Evolutionary conservation across 75 land plant species (phyloP), one percentile per base, ranked within the genome.

Genomic region (Selaginella moellendorffii): DNA sequence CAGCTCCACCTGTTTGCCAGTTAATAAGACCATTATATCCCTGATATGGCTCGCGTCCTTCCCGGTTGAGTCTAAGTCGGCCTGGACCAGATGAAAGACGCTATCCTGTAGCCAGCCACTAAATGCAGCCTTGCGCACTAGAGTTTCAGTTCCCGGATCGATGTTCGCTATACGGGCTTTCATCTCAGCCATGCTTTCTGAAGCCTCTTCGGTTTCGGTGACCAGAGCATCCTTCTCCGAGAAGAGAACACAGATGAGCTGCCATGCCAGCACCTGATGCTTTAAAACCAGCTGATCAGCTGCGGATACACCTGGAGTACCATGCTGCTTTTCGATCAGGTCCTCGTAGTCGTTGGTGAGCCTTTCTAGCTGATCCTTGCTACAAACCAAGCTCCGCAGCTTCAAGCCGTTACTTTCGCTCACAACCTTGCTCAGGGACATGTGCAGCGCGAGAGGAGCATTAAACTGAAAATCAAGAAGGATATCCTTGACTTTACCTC

Each of bases 31-130:
- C 52, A 86, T 82, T 29, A 95, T 74, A n/a, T 88, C 91, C 63
- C 79, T 72, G 52, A 95, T 64, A 53, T 88, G 74, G 64, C 63
- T 68, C 0, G 70, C 67, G 1, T 80, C 82, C 54, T 76, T 62
- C 10, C 10, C 46, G 21, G 79, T 62, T n/a, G n/a, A n/a, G 53
- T 79, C 69, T 29, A 95, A 54, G 24, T 89, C 90, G 27, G 78
- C 77, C 59, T 95, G 83, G 23, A 95, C 90, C 24, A 81, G 78
- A 53, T 81, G 81, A 28, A 67, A 72, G 19, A 95, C 91, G 75
- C 90, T 85, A 26, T 83, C 96, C 68, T 89, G 90, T 30, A 95
- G 65, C 99, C 99, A 95, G 31, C 69, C 66, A 75, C 99, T 95
- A 58, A 95, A 95, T 29, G 79, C 77, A 19, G 99, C 96, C 65